Base-by-base conservation (phyloP, 345 rosid species). In the Populus euphratica region DNA sequence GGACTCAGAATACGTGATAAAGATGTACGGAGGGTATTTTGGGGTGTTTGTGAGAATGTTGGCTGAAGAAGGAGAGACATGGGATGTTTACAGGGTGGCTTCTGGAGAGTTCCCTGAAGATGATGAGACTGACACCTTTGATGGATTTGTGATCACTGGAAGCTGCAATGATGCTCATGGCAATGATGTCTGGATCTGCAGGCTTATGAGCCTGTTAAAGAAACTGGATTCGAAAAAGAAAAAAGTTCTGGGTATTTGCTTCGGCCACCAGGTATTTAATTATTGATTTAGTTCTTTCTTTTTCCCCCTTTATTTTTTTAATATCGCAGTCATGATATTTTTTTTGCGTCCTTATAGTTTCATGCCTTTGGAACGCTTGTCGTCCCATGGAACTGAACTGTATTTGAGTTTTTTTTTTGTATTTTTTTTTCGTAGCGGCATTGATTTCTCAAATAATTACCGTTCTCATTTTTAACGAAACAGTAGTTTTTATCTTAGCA, bases 91-190 rank as follows among this genome's bases (percentile, higher is more conserved):
- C 81, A 79, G 74, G 18, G 92, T 77, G 68, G 81, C 72, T 5
- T 10, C 39, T 16, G 92, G 90, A 0, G 88, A 92, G 74, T 88
- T 90, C 61, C 97, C 94, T 0, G 84, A 78, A 2, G 92, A 88
- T 2, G 88, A 79, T 2, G 84, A 83, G 75, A 67, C 89, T 73
- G 83, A 52, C 20, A 36, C 31, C 65, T 89, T 81, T 66, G 90
- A 92, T 56, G 92, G 97, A 25, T 92, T 86, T 59, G 92, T 92
- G 54, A 86, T 92, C 74, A 87, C 91, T 0, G 94, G 92, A 1
- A 92, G 94, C 79, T 88, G 90, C 84, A 87, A 73, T 76, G 92
- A 92, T 80, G 97, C 94, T 20, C 86, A 90, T 44, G 86, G 85
- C 2, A 73, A 86, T 27, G 94, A 92, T 63, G 78, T 29, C 29